Base-by-base conservation (phyloP, 2,329 filamentous ascomycete species). In the Aspergillus udagawae region DNA sequence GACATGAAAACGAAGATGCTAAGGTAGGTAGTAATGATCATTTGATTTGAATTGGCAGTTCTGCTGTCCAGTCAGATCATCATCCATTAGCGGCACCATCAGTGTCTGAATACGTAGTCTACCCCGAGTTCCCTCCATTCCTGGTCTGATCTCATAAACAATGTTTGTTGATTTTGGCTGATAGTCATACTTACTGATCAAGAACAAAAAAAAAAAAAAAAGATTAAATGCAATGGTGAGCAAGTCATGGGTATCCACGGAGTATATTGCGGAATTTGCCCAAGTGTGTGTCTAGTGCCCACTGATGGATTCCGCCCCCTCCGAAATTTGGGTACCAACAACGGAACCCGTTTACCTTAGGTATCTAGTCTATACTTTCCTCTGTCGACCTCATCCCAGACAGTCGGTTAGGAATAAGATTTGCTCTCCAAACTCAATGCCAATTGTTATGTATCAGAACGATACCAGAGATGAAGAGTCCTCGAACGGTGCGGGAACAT, bases 281-380 rank as follows among this genome's bases (percentile, higher is more conserved):
- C 29, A 7, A 7, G 12, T 14, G 49, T 14, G 21, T 25, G 20
- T 51, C 53, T 52, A 51, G 48, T 38, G 47, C 38, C 48, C 42
- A 53, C 27, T 55, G 51, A 42, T 38, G 14, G 32, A 38, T 38
- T 17, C 32, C 32, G 14, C 52, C 54, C 57, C 57, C 53, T 51
- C 47, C 14, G 44, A 51, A 56, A 50, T 53, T 63, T 64, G 61
- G 61, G 63, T 56, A 65, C 48, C 58, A 55, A 63, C 54, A 52
- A 63, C 54, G 51, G 14, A 17, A 55, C 25, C 53, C 50, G 49
- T 42, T 53, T 55, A 57, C 53, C 52, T 47, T 50, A 23, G 12
- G 32, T 35, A 17, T 14, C 32, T 42, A n/a, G 42, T 20, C 14
- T 48, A 35, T 25, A 21, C 20, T n/a, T 21, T 17, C 32, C 32